Evolutionary conservation across 2,329 filamentous ascomycete genomes (phyloP).

Genomic region (Botrytis deweyae): DNA sequence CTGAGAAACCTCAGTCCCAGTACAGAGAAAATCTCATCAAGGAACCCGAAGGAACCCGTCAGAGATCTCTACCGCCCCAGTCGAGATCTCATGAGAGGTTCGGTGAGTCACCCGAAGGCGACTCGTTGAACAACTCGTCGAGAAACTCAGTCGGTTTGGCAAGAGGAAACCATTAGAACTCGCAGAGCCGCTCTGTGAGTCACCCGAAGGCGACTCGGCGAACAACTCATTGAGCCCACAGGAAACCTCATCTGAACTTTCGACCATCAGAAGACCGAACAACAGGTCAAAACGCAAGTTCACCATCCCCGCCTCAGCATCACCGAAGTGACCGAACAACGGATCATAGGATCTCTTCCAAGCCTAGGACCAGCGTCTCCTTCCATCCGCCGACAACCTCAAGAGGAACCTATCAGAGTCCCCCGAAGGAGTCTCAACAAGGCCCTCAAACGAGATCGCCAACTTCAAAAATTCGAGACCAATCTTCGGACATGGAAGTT

Average conservation of each 20-base stretch:
- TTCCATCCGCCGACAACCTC: not conserved
- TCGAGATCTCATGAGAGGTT: not conserved
- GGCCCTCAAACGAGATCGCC: not conserved
- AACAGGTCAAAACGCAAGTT: slow-evolving; percentile 19
- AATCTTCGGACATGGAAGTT: slow-evolving; percentile 8
- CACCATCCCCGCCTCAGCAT: slow-evolving; percentile 18
- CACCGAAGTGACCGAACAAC: slow-evolving; percentile 16
- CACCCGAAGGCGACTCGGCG: not conserved
- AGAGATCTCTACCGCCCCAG: not conserved
- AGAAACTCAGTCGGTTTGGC: slow-evolving; percentile 7
- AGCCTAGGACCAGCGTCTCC: not conserved
- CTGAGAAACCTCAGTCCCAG: slow-evolving; percentile 14
- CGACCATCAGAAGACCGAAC: slow-evolving; percentile 8
- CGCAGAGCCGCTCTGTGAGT: not conserved
- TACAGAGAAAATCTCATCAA: slow-evolving; percentile 2
- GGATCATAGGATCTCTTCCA: slow-evolving; percentile 14
- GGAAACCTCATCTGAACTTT: slow-evolving; percentile 10
- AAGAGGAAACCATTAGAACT: not conserved
- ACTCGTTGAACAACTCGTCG: not conserved
- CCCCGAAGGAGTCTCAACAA: slow-evolving; percentile 14
- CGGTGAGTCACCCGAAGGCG: not conserved
- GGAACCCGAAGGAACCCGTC: slow-evolving; percentile 1
- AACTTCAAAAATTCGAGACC: not conserved
- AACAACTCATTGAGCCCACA: not conserved
- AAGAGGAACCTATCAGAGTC: slow-evolving; percentile 11